A percentile compares a stretch with the other conserved stretches of the same genome.
Conservation (phyloP, 2,329 filamentous ascomycete species). For the Cytospora piceicola region DNA sequence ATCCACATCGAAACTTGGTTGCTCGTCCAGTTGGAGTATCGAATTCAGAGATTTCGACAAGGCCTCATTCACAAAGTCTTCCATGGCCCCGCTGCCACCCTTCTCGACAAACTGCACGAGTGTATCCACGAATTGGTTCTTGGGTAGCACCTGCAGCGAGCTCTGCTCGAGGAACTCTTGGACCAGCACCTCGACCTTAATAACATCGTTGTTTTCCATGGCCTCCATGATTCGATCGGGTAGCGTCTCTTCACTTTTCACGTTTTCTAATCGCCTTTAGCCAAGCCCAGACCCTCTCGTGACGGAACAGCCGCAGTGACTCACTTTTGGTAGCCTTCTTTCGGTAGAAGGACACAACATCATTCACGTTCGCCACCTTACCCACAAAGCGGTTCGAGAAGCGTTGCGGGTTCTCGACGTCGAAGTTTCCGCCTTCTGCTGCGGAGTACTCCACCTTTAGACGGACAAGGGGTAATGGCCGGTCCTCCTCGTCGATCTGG, state of each 20-base stretch:
- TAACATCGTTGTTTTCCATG: constrained; percentile 67
- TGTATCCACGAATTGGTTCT: constrained; percentile 90
- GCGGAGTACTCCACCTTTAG: constrained; percentile 90
- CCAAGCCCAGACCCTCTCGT: constrained; percentile 25
- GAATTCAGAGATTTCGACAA: constrained; percentile 72
- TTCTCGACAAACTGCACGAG: constrained; percentile 93
- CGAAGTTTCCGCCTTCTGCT: constrained; percentile 81
- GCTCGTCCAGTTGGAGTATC: constrained; percentile 68
- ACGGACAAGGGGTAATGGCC: constrained; percentile 81
- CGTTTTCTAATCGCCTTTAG: constrained; percentile 39
- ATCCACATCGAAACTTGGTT: constrained; percentile 68
- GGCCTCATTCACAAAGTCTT: constrained; percentile 75
- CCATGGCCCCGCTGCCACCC: constrained; percentile 91
- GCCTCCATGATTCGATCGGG: constrained; percentile 68
- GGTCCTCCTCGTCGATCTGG: constrained; percentile 57
- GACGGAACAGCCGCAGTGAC: constrained; percentile 33
- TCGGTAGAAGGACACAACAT: constrained; percentile 90
- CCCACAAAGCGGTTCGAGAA: constrained; percentile 91
- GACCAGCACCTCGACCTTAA: constrained; percentile 89
- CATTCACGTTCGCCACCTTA: constrained; percentile 91
- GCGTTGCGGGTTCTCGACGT: constrained; percentile 92
- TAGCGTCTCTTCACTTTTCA: constrained; percentile 58
- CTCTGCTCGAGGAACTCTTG: constrained; percentile 85
- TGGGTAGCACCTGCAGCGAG: constrained; percentile 88
- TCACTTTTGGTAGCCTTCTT: constrained; percentile 71